Base-by-base conservation (phyloP, 371 early-diverging fungal species). In the Apophysomyces ossiformis region DNA sequence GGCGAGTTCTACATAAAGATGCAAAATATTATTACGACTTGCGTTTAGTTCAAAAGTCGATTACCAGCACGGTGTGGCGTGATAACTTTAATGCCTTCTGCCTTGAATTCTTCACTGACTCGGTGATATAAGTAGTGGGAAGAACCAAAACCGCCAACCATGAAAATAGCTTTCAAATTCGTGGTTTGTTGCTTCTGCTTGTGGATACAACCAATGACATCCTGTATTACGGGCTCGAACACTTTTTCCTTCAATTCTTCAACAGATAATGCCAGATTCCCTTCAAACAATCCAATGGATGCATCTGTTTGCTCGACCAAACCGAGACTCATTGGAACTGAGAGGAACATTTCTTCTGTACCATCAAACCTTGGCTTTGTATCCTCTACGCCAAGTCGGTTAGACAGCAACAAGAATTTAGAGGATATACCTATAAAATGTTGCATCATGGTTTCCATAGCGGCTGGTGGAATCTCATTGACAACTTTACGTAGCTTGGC, bases 321-420 rank as follows among this genome's bases (percentile, higher is more conserved):
- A 12, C 82, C 85, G 46, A 81, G 73, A 21, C 74, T 77, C 63
- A 85, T 82, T 12, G 86, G 82, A 12, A 86, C 59, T 32, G 76
- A 69, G 67, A 83, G 50, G 60, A 78, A 83, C 15, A 79, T 69
- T 47, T 81, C 85, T 36, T 86, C 87, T 1, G 79, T 77, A 7
- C 85, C 85, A 64, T 86, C 87, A 65, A 86, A 85, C 12, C 74
- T 68, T 1, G 85, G 87, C 60, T 85, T 85, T 57, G 82, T 69
- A 26, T 63, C 74, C 45, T 81, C 79, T 76, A 62, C 12, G 35
- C 21, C 18, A 18, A 21, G 1, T 45, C 13, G 16, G 37, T 36
- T 16, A 66, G 9, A 13, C 57, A 37, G 15, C 21, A 43, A 56
- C 11, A 54, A 36, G 6, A 60, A 37, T n/a, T 15, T 13, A 46